Evolutionary conservation across 495 filamentous ascomycete species (phyloP).

Genomic region (Aspergillus kassunensis): DNA sequence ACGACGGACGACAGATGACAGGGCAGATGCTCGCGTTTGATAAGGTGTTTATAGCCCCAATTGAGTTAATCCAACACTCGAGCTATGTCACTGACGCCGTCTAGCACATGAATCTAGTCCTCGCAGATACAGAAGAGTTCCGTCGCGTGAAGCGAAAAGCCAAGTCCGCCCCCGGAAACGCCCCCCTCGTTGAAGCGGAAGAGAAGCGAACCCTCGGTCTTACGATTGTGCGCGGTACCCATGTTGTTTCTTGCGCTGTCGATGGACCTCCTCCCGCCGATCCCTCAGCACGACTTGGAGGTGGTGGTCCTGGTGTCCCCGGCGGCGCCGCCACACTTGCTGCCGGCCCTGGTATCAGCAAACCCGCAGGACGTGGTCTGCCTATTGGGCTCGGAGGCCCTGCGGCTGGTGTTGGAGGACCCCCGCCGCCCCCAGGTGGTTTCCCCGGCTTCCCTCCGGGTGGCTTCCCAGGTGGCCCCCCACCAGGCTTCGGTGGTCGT

Average conservation of each 20-base stretch:
- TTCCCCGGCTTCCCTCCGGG: slow-evolving; percentile 59
- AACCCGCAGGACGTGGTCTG: slow-evolving; percentile 87
- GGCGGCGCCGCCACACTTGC: slow-evolving; percentile 60
- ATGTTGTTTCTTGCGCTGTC: slow-evolving; percentile 90
- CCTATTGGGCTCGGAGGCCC: slow-evolving; percentile 86
- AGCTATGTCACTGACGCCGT: slow-evolving; percentile 19
- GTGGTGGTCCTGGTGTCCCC: slow-evolving; percentile 64
- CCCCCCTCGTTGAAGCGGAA: slow-evolving; percentile 74
- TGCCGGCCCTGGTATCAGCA: slow-evolving; percentile 84
- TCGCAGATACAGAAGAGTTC: slow-evolving; percentile 99
- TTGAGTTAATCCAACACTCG: neutral
- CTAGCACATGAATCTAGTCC: slow-evolving; percentile 98
- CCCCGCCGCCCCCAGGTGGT: slow-evolving; percentile 58
- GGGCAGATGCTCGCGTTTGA: slow-evolving; percentile 98
- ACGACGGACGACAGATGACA: slow-evolving; percentile 93
- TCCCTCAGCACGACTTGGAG: slow-evolving; percentile 82
- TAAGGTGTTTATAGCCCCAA: slow-evolving; percentile 56
- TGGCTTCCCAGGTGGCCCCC: slow-evolving; percentile 62
- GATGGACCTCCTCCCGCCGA: slow-evolving; percentile 96
- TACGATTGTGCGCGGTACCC: slow-evolving; percentile 88
- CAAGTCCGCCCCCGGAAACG: slow-evolving; percentile 57
- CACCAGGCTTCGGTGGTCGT: slow-evolving; percentile 73
- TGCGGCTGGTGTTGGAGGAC: slow-evolving; percentile 82
- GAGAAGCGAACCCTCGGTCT: slow-evolving; percentile 95
- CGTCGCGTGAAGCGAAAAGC: slow-evolving; percentile 89